Conservation (phyloP, 2,329 filamentous ascomycete species). For the Pseudogymnoascus sp. region DNA sequence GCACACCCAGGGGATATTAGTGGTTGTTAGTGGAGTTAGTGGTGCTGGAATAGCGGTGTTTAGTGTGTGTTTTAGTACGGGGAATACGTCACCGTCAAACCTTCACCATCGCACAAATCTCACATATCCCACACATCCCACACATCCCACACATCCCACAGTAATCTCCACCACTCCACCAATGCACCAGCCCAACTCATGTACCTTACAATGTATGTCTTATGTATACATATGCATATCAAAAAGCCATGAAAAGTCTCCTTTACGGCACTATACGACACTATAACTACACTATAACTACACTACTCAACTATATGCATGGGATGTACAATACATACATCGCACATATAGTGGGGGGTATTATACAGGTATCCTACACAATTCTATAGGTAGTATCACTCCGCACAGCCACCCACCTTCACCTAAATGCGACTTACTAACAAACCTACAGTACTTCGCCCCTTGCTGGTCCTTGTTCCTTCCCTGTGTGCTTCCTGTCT, state of each 20-base stretch:
- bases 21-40: neutral
- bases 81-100: constrained; percentile 2
- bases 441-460: neutral
- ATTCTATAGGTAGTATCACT: neutral
- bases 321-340: neutral
- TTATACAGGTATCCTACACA: neutral
- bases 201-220: neutral
- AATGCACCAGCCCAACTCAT: neutral
- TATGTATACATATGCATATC: constrained; percentile 7
- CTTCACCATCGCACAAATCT: neutral
- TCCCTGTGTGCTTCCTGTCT: neutral
- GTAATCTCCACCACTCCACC: constrained; percentile 7
- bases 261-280: neutral
- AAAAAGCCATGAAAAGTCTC: neutral
- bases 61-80: neutral
- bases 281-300: too few relatives aligned
- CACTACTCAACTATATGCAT: neutral
- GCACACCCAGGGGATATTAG: neutral
- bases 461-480: neutral
- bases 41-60: neutral
- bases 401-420: neutral
- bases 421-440: neutral
- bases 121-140: neutral
- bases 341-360: neutral
- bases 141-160: neutral